A percentile compares a stretch with the other conserved stretches of the same genome.
Conservation (phyloP, 345 rosid genomes). For the Hirschfeldia incana region DNA sequence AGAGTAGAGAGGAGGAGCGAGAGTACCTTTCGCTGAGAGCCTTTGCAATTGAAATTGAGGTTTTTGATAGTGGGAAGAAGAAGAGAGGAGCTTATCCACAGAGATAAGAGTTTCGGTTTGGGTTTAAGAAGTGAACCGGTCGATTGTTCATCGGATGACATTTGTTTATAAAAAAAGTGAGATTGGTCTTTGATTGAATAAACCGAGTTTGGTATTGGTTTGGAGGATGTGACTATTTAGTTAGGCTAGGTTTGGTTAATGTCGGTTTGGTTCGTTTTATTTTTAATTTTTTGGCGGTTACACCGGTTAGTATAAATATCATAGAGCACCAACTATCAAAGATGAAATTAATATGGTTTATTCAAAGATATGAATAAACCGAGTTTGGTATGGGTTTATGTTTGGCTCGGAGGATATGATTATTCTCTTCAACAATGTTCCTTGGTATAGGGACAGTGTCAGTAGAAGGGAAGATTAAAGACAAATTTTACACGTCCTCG, state of each 20-base stretch:
- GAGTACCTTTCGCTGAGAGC: neutral
- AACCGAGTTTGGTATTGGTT: neutral
- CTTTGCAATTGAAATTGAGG: neutral
- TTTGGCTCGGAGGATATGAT: neutral
- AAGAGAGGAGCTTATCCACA: neutral
- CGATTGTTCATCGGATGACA: neutral
- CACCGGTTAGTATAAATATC: neutral
- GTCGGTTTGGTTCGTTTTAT: neutral
- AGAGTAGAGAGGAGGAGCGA: slow-evolving; percentile 18
- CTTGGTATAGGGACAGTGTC: slow-evolving; percentile 49
- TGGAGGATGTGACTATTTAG: neutral
- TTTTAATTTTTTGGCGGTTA: neutral
- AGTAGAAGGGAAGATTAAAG: slow-evolving; percentile 72
- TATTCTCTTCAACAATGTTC: slow-evolving; percentile 12
- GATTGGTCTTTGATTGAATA: neutral
- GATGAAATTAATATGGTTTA: neutral
- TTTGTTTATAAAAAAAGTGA: neutral
- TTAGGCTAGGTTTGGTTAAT: neutral
- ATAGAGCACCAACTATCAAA: neutral
- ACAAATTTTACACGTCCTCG: slow-evolving; percentile 86
- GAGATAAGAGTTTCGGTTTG: neutral
- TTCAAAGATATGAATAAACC: neutral
- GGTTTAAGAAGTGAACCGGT: neutral
- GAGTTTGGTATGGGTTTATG: neutral
- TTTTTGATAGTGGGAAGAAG: neutral